Conservation (phyloP, 2,329 filamentous ascomycete species). For the Alternaria sp. region DNA sequence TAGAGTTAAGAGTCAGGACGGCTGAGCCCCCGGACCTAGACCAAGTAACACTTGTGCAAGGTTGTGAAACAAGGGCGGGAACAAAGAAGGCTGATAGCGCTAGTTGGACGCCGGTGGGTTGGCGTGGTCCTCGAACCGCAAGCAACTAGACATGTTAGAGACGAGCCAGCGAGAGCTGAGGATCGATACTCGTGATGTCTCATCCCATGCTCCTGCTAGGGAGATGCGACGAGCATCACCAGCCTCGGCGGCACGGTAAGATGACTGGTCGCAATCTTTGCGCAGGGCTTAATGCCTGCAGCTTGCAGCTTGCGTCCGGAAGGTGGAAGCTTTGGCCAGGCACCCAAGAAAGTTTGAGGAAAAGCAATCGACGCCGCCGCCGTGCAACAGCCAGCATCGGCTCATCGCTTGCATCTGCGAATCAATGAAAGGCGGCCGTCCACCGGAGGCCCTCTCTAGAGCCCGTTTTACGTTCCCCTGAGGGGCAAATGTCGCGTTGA, state of each 20-base stretch:
- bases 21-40: conserved; percentile 33
- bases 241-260: conserved; percentile 18
- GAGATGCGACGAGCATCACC: conserved; percentile 5
- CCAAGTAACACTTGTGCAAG: conserved; percentile 39
- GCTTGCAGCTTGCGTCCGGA: conserved; percentile 24
- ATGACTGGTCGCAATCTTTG: conserved; percentile 31
- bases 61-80: conserved; percentile 41
- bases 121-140: conserved; percentile 16
- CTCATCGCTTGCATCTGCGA: conserved; percentile 35
- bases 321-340: conserved; percentile 42
- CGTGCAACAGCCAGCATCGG: conserved; percentile 41
- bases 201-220: not conserved
- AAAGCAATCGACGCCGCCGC: conserved; percentile 31
- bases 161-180: conserved; percentile 2
- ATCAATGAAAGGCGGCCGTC: conserved; percentile 33
- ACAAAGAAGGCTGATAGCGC: conserved; percentile 35
- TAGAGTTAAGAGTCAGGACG: conserved; percentile 38
- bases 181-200: not conserved
- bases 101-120: conserved; percentile 11
- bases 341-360: conserved; percentile 29
- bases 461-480: conserved; percentile 40
- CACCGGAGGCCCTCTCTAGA: conserved; percentile 22
- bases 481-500: conserved; percentile 29
- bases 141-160: conserved; percentile 13
- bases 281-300: conserved; percentile 31